Evolutionary conservation across 441 rosid genomes (phyloP).

Genomic region (Geranium incanum): DNA sequence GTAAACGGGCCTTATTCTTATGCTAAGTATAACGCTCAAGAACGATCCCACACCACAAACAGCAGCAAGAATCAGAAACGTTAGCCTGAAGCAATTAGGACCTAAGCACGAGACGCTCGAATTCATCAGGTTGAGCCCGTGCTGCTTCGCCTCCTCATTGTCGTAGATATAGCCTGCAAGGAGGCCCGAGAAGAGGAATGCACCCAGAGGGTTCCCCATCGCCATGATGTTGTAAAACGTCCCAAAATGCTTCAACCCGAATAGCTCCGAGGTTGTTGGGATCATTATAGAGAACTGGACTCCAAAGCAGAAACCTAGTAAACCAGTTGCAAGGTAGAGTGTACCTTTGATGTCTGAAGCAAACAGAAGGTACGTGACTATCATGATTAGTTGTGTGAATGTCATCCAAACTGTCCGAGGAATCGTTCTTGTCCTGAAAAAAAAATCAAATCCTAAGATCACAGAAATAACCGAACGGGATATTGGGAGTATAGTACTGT

Average conservation of each 20-base stretch:
- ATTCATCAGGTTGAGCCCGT: conserved; percentile 15
- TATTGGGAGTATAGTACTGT: neutral
- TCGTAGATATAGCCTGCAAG: conserved; percentile 40
- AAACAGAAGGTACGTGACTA: conserved; percentile 32
- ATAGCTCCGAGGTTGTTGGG: conserved; percentile 45
- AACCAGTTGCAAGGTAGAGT: conserved; percentile 32
- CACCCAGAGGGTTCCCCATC: conserved; percentile 42
- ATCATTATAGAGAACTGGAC: conserved; percentile 42
- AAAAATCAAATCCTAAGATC: neutral
- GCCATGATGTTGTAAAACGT: conserved; percentile 34
- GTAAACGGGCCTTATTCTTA: conserved; percentile 38
- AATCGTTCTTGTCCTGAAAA: conserved; percentile 30
- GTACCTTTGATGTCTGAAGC: conserved; percentile 38
- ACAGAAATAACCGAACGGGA: neutral
- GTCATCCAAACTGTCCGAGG: conserved; percentile 46
- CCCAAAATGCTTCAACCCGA: conserved; percentile 40
- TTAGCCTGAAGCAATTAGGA: conserved; percentile 40
- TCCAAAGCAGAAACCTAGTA: conserved; percentile 42
- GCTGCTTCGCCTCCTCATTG: conserved; percentile 35
- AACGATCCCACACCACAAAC: conserved; percentile 28
- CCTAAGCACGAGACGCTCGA: conserved; percentile 33
- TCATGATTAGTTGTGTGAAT: conserved; percentile 33
- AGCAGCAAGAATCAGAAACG: conserved; percentile 37
- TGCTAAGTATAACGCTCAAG: conserved; percentile 27
- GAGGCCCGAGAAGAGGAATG: conserved; percentile 45